Percentiles rank a stretch among this genome's conserved stretches.
These are phyloP conservation scores for Ganoderma lucidum DNA, from an alignment of 1,284 basidiomycete species.

Conservation along the genomic window DNA sequence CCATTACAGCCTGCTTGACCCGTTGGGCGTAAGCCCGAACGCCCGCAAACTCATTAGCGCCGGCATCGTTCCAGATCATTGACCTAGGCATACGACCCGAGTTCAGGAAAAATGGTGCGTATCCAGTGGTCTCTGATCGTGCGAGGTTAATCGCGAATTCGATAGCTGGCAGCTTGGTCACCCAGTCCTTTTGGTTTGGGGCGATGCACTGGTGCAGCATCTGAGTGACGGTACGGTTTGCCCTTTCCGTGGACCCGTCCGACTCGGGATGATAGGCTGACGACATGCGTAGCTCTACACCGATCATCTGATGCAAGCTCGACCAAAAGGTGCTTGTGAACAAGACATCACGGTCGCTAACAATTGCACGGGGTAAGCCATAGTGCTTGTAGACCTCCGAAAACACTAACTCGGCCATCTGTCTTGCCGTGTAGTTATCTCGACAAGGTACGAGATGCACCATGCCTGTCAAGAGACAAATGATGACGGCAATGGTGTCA, in stretches of 20 bases:
- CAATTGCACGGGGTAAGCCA: not conserved
- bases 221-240: no score
- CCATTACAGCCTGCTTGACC: no score
- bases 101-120: constrained; percentile 40
- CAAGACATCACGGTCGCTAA: not conserved
- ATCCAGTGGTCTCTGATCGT: constrained; percentile 42
- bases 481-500: constrained; percentile 41
- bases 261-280: no score
- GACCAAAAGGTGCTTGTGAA: not conserved
- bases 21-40: no score
- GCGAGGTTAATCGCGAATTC: constrained; percentile 21
- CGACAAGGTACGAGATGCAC: constrained; percentile 39
- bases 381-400: constrained; percentile 6
- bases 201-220: not conserved
- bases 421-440: constrained; percentile 40
- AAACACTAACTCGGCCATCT: constrained; percentile 34
- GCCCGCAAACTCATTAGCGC: constrained; percentile 23
- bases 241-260: no score
- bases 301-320: not conserved
- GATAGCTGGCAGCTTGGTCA: not conserved
- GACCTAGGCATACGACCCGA: constrained; percentile 23
- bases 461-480: constrained; percentile 43
- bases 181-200: not conserved
- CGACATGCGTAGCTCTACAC: constrained; percentile 2
- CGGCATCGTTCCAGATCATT: constrained; percentile 5